Evolutionary conservation across 257 asterid genomes (phyloP).

Genomic region (Anisodus acutangulus): DNA sequence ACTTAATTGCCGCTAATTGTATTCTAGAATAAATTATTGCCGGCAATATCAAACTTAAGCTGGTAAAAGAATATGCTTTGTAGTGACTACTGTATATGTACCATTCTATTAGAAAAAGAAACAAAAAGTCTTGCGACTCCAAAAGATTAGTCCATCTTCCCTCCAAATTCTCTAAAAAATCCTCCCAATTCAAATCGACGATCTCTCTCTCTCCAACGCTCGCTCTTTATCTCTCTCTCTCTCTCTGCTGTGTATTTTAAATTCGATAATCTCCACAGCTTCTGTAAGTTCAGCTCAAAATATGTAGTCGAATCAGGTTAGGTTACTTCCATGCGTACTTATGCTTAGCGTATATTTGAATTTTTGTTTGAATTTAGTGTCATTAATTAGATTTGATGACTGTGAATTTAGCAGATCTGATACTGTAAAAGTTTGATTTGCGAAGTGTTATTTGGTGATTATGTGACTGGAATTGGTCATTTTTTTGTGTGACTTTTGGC

Average conservation of each 20-base stretch:
- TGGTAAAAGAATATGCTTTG: not conserved
- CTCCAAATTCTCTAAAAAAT: not conserved
- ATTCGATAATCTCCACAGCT: not conserved
- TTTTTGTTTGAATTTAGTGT: not conserved
- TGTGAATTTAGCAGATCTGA: slow-evolving; percentile 58
- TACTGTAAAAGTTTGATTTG: not conserved
- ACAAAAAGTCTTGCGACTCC: not conserved
- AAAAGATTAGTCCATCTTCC: not conserved
- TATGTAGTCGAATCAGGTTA: slow-evolving; percentile 28
- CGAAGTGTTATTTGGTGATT: not conserved
- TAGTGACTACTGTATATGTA: not conserved
- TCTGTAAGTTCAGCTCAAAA: not conserved
- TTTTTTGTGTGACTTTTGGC: slow-evolving; percentile 21
- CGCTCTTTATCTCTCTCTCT: not conserved
- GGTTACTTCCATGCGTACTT: not conserved
- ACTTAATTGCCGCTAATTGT: not conserved
- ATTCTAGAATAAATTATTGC: not conserved
- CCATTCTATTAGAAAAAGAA: not conserved
- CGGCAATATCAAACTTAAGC: not conserved
- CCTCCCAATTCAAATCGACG: not conserved
- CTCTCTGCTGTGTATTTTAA: not conserved
- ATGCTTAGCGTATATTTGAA: not conserved
- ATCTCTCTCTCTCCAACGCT: not conserved
- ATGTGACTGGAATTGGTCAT: not conserved
- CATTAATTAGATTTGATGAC: slow-evolving; percentile 36